phyloP scores from a whole-genome alignment of 2,329 filamentous ascomycete genomes.

The Pseudogymnoascus destructans region DNA sequence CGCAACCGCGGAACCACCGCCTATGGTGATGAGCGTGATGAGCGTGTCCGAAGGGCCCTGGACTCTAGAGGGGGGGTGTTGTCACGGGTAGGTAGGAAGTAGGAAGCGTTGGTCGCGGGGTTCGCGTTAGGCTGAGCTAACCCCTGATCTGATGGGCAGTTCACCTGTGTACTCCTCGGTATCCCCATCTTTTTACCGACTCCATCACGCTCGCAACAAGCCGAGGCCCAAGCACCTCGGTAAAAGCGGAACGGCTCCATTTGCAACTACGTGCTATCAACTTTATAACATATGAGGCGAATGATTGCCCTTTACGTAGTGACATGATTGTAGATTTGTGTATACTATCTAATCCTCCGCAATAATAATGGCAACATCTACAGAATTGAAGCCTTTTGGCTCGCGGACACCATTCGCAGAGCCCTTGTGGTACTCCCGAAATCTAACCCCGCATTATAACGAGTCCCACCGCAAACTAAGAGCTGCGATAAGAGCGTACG shows the following conservation, averaged over 20 bases:
- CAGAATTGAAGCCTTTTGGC: constrained; percentile 17
- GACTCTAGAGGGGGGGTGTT: too few relatives aligned
- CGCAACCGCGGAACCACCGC: too few relatives aligned
- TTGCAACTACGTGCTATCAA: background rate
- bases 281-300: constrained; percentile 1
- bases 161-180: too few relatives aligned
- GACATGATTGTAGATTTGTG: background rate
- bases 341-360: background rate
- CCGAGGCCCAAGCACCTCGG: constrained; percentile 2
- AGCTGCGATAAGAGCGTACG: constrained; percentile 41
- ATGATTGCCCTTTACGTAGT: background rate
- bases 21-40: too few relatives aligned
- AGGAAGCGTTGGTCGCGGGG: too few relatives aligned
- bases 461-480: constrained; percentile 46
- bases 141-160: too few relatives aligned
- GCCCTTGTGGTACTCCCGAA: constrained; percentile 25
- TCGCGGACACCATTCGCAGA: constrained; percentile 23
- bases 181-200: background rate
- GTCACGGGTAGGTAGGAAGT: too few relatives aligned
- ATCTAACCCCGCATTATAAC: constrained; percentile 44
- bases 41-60: too few relatives aligned
- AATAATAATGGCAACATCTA: background rate
- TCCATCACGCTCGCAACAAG: constrained; percentile 1
- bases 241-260: background rate
- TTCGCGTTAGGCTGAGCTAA: too few relatives aligned